A percentile compares a stretch with the other conserved stretches of the same genome.
Evolutionary conservation across 768 basidiomycete species (phyloP).

Genomic region (Suillus paluster): DNA sequence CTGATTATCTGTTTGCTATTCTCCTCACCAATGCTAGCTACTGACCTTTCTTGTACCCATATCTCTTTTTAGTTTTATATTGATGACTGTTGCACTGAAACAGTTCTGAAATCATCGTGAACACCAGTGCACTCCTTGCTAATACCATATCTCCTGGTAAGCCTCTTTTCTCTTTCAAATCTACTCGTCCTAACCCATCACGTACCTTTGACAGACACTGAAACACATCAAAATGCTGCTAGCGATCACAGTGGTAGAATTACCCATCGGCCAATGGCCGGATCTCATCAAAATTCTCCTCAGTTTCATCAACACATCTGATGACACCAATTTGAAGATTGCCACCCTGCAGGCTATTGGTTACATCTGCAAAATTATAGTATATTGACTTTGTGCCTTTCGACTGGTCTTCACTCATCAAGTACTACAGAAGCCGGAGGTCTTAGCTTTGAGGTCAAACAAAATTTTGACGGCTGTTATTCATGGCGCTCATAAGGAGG

Average conservation of each 20-base stretch:
- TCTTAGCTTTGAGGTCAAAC: slow-evolving; percentile 86
- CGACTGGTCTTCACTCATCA: slow-evolving; percentile 12
- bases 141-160: slow-evolving; percentile 91
- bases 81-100: slow-evolving; percentile 26
- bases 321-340: slow-evolving; percentile 76
- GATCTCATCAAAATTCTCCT: slow-evolving; percentile 89
- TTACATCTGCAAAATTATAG: slow-evolving; percentile 95
- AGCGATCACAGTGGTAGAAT: slow-evolving; percentile 92
- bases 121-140: slow-evolving; percentile 87
- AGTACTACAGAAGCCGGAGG: slow-evolving; percentile 80
- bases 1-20: not conserved
- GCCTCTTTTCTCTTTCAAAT: slow-evolving; percentile 39
- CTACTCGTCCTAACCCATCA: slow-evolving; percentile 33
- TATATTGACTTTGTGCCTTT: slow-evolving; percentile 48
- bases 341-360: slow-evolving; percentile 95
- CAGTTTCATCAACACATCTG: slow-evolving; percentile 78
- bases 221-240: slow-evolving; percentile 90
- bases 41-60: slow-evolving; percentile 9
- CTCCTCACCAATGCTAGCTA: not conserved
- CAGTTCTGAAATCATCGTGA: slow-evolving; percentile 66
- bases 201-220: slow-evolving; percentile 61
- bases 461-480: slow-evolving; percentile 99
- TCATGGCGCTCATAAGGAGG: slow-evolving; percentile 96
- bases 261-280: slow-evolving; percentile 87
- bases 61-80: slow-evolving; percentile 22